phyloP scores from a whole-genome alignment of 768 basidiomycete species.

The Tricholoma terreum region DNA sequence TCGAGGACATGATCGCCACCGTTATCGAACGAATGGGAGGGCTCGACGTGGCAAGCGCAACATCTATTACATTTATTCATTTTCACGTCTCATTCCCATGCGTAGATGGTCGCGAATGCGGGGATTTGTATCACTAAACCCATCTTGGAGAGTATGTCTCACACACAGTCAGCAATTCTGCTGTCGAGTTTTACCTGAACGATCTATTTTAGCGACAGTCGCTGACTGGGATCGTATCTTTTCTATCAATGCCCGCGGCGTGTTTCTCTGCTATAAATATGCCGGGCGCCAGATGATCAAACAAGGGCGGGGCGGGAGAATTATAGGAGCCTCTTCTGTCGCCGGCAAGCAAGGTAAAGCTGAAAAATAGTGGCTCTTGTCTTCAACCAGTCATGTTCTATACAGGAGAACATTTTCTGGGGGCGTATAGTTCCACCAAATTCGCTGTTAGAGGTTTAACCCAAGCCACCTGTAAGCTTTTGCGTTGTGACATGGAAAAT shows the following conservation, averaged over 20 bases:
- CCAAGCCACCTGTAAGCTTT: slow-evolving; percentile 23
- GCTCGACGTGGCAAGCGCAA: slow-evolving; percentile 27
- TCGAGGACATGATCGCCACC: slow-evolving; percentile 30
- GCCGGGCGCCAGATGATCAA: slow-evolving; percentile 33
- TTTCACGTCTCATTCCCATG: background rate
- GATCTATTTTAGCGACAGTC: slow-evolving; percentile 11
- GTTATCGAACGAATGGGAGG: slow-evolving; percentile 18
- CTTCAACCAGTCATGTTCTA: background rate
- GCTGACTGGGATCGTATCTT: slow-evolving; percentile 28
- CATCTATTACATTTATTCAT: background rate
- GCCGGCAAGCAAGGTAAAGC: slow-evolving; percentile 30
- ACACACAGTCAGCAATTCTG: background rate
- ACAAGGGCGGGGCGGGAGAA: slow-evolving; percentile 32
- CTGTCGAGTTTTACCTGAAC: background rate
- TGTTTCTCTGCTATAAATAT: slow-evolving; percentile 31
- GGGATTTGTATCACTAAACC: slow-evolving; percentile 21
- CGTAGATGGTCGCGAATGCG: slow-evolving; percentile 36
- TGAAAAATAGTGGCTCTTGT: background rate
- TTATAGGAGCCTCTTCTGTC: slow-evolving; percentile 32
- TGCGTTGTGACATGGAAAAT: background rate
- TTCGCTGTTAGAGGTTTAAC: slow-evolving; percentile 41
- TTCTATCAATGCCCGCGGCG: slow-evolving; percentile 28
- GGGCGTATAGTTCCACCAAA: slow-evolving; percentile 35
- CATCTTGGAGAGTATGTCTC: slow-evolving; percentile 20
- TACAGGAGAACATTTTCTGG: slow-evolving; percentile 8